These are phyloP conservation scores for Penicillium paneum DNA, from an alignment of 2,329 filamentous ascomycete genomes.

Conservation along the genomic window DNA sequence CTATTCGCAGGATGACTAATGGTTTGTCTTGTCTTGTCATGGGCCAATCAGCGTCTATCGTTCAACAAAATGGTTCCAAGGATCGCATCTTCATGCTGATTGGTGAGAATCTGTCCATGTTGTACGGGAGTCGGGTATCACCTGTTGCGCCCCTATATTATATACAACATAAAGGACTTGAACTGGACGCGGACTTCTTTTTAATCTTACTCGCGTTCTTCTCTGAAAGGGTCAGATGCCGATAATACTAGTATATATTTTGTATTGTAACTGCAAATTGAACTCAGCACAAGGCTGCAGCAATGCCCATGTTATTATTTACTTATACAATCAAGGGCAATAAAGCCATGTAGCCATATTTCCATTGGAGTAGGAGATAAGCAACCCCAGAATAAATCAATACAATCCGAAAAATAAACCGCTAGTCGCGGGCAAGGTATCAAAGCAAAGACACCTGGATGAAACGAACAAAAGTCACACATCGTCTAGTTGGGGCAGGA, in stretches of 20 bases:
- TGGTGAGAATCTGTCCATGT: neutral
- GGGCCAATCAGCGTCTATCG: neutral
- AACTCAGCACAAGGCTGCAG: neutral
- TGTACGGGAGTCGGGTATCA: neutral
- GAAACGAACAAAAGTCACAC: neutral
- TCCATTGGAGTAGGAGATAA: conserved; percentile 1
- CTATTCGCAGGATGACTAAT: neutral
- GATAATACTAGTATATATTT: neutral
- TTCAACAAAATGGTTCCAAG: neutral
- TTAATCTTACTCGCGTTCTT: too few relatives aligned
- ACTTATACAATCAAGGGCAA: neutral
- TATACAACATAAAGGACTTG: too few relatives aligned
- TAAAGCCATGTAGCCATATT: conserved; percentile 7
- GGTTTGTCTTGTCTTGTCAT: too few relatives aligned
- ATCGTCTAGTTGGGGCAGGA: conserved; percentile 39
- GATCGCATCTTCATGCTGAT: neutral
- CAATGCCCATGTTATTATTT: neutral
- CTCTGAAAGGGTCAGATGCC: too few relatives aligned
- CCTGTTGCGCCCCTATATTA: neutral
- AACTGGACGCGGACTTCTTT: too few relatives aligned
- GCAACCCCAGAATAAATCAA: conserved; percentile 4
- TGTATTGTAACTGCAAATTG: neutral
- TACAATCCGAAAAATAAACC: conserved; percentile 15
- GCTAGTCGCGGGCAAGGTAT: neutral
- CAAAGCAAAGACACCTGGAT: neutral